phyloP scores from a whole-genome alignment of 192 early-diverging fungal species.

The Coemansia sp. region DNA sequence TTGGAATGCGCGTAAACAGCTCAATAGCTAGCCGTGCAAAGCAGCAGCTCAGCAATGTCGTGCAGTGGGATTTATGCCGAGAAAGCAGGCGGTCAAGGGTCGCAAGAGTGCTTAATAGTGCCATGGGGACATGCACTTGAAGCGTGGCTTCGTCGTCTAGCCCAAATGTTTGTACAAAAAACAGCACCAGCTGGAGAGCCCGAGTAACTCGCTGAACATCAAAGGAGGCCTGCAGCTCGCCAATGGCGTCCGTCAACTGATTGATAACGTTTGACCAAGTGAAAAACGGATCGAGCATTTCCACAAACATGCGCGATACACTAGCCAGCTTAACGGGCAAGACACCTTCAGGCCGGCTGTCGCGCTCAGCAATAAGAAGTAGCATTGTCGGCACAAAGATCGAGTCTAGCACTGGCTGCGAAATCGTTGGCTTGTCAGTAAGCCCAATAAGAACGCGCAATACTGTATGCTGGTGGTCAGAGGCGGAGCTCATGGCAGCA shows the following conservation, averaged over 20 bases:
- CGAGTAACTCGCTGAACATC: conserved; percentile 8
- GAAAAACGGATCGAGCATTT: conserved; percentile 82
- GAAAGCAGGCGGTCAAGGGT: conserved; percentile 15
- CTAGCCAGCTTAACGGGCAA: conserved; percentile 60
- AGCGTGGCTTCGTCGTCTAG: conserved; percentile 78
- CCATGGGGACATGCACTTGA: conserved; percentile 77
- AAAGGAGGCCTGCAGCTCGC: conserved; percentile 3
- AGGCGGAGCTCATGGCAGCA: conserved; percentile 21
- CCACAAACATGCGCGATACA: conserved; percentile 84
- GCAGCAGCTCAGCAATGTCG: conserved; percentile 8
- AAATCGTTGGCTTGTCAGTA: conserved; percentile 80
- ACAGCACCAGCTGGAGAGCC: conserved; percentile 61
- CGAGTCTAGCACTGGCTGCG: conserved; percentile 65
- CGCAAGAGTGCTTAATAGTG: conserved; percentile 57
- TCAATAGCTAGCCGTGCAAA: conserved; percentile 45
- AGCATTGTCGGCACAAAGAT: conserved; percentile 69
- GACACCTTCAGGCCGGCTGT: conserved; percentile 4
- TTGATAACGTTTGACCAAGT: conserved; percentile 72
- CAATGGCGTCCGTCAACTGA: conserved; percentile 46
- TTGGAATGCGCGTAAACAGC: conserved; percentile 41
- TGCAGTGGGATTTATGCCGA: background rate
- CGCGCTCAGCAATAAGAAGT: conserved; percentile 58
- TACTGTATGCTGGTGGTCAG: conserved; percentile 51
- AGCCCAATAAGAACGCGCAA: conserved; percentile 82
- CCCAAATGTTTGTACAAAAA: conserved; percentile 69